Evolutionary conservation across 2,329 filamentous ascomycete genomes (phyloP).

Genomic region (Nemania sp.): DNA sequence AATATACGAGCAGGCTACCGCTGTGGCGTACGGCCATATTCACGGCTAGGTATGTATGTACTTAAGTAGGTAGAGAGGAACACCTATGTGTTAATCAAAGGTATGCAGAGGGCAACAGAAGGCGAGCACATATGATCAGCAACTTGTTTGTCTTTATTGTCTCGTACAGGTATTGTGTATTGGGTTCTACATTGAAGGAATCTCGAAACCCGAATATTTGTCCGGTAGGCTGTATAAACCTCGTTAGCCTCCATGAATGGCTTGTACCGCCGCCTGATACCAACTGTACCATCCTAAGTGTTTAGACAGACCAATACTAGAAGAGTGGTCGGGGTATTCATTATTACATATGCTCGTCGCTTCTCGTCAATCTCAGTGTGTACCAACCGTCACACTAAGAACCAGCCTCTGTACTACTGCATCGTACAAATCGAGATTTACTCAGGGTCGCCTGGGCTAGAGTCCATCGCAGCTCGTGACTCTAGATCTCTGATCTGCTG

Average conservation of each 20-base stretch:
- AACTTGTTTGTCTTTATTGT: too few relatives aligned
- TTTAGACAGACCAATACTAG: background rate
- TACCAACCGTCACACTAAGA: background rate
- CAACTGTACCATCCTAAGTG: background rate
- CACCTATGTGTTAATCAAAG: too few relatives aligned
- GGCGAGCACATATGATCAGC: too few relatives aligned
- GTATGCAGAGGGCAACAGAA: too few relatives aligned
- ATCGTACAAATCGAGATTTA: constrained; percentile 28
- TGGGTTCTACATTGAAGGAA: too few relatives aligned
- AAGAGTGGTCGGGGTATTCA: constrained; percentile 1
- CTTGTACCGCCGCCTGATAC: background rate
- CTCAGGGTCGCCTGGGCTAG: constrained; percentile 47
- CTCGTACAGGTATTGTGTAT: too few relatives aligned
- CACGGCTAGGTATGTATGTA: too few relatives aligned
- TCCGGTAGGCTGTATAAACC: too few relatives aligned
- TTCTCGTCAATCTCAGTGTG: background rate
- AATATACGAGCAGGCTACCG: too few relatives aligned
- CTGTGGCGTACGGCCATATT: too few relatives aligned
- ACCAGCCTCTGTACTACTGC: background rate
- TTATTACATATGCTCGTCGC: background rate
- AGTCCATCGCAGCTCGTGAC: constrained; percentile 51
- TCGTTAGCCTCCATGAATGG: background rate
- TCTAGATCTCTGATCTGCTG: constrained; percentile 77
- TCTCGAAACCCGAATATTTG: too few relatives aligned
- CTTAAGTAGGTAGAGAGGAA: too few relatives aligned